phyloP scores from a whole-genome alignment of 192 early-diverging fungal species.

The Rhizophagus sp. region DNA sequence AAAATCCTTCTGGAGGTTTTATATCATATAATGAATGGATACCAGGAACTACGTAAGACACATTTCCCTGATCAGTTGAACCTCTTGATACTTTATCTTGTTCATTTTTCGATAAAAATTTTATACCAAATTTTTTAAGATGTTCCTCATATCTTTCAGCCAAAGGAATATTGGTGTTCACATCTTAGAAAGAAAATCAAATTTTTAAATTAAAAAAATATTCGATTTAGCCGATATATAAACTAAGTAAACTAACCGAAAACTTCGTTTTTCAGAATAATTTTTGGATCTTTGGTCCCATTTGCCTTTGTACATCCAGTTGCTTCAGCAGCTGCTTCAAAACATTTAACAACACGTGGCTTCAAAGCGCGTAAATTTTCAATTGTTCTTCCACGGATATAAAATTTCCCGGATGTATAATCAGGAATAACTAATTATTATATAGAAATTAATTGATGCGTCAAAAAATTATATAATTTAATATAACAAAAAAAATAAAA shows the following conservation, averaged over 20 bases:
- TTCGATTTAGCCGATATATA: slow-evolving; percentile 18
- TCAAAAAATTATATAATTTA: neutral
- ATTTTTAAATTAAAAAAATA: slow-evolving; percentile 27
- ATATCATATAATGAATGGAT: slow-evolving; percentile 40
- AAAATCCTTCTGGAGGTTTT: slow-evolving; percentile 24
- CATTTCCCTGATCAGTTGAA: slow-evolving; percentile 73
- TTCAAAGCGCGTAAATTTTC: slow-evolving; percentile 50
- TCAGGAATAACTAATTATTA: slow-evolving; percentile 60
- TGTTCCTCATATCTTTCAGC: slow-evolving; percentile 40
- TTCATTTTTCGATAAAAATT: slow-evolving; percentile 22
- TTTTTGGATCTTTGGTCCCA: slow-evolving; percentile 56
- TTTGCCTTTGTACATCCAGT: slow-evolving; percentile 41
- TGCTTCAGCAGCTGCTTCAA: slow-evolving; percentile 66
- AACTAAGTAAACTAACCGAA: slow-evolving; percentile 56
- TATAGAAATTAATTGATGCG: neutral
- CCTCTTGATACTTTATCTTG: slow-evolving; percentile 42
- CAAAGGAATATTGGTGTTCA: neutral
- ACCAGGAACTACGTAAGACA: slow-evolving; percentile 62
- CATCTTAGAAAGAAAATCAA: slow-evolving; percentile 21
- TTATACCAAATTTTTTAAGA: slow-evolving; percentile 40
- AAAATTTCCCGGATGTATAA: slow-evolving; percentile 56
- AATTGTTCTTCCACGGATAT: slow-evolving; percentile 57
- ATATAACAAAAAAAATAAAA: neutral
- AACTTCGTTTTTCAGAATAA: slow-evolving; percentile 53
- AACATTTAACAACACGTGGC: slow-evolving; percentile 52